These are phyloP conservation scores for Carex parvula DNA, from an alignment of 176 grass and related monocot species.

Conservation along the genomic window DNA sequence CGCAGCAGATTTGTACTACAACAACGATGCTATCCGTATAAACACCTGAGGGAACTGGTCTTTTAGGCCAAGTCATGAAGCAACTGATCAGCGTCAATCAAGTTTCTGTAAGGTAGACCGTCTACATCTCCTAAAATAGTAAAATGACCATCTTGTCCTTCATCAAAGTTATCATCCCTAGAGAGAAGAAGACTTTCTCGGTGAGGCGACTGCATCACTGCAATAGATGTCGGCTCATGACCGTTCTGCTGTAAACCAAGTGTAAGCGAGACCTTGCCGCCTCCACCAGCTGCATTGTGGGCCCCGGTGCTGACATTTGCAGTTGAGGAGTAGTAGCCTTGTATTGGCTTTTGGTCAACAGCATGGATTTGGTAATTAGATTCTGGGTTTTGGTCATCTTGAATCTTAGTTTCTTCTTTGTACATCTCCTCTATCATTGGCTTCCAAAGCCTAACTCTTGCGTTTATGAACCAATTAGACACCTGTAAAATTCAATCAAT, in stretches of 20 bases:
- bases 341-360: not conserved
- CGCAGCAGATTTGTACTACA: not conserved
- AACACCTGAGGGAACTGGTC: not conserved
- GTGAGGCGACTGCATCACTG: conserved; percentile 10
- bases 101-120: conserved; percentile 44
- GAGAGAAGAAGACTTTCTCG: not conserved
- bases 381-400: not conserved
- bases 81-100: conserved; percentile 44
- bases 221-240: conserved; percentile 1
- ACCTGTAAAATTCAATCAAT: conserved; percentile 38
- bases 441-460: conserved; percentile 88
- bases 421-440: conserved; percentile 94
- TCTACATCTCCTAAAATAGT: conserved; percentile 23
- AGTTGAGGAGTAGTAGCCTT: not conserved
- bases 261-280: conserved; percentile 38
- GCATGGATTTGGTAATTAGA: not conserved
- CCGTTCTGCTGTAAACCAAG: conserved; percentile 67
- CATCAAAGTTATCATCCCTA: not conserved
- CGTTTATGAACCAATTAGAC: conserved; percentile 97
- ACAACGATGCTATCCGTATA: not conserved
- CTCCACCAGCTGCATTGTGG: not conserved
- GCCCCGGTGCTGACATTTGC: not conserved
- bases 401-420: conserved; percentile 42
- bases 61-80: conserved; percentile 47
- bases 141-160: conserved; percentile 29